Evolutionary conservation across 2,329 filamentous ascomycete species (phyloP).

Genomic region (Hypoxylon sp.): DNA sequence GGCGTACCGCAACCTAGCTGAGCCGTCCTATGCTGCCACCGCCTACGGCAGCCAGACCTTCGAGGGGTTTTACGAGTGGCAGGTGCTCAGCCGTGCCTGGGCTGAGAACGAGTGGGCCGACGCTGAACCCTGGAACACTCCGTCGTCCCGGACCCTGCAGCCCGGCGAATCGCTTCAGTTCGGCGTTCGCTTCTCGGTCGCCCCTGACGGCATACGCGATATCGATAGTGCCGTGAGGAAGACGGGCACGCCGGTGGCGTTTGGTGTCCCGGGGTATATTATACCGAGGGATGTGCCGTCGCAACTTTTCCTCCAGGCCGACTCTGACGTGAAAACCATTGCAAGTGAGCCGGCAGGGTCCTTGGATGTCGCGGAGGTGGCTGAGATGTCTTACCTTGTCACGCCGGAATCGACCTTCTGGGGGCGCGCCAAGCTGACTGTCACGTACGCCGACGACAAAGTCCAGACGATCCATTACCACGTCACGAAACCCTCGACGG

Average conservation of each 20-base stretch:
- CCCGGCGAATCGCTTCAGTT: slow-evolving; percentile 56
- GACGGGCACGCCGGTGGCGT: slow-evolving; percentile 56
- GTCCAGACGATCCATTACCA: slow-evolving; percentile 65
- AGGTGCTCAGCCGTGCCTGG: slow-evolving; percentile 61
- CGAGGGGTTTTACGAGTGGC: slow-evolving; percentile 69
- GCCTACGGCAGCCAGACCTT: slow-evolving; percentile 63
- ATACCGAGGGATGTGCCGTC: slow-evolving; percentile 57
- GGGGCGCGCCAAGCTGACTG: slow-evolving; percentile 57
- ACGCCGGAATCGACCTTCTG: slow-evolving; percentile 54
- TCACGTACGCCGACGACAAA: slow-evolving; percentile 57
- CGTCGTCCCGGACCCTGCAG: slow-evolving; percentile 55
- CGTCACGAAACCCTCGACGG: slow-evolving; percentile 56
- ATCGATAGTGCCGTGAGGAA: slow-evolving; percentile 56
- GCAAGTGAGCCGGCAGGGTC: slow-evolving; percentile 49
- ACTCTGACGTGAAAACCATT: slow-evolving; percentile 51
- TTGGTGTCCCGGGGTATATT: slow-evolving; percentile 64
- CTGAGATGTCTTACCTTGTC: slow-evolving; percentile 50
- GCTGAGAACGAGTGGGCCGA: slow-evolving; percentile 63
- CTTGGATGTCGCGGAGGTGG: slow-evolving; percentile 46
- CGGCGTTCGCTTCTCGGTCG: slow-evolving; percentile 60
- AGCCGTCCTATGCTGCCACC: slow-evolving; percentile 51
- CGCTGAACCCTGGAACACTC: slow-evolving; percentile 61
- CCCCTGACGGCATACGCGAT: slow-evolving; percentile 52
- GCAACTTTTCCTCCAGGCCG: slow-evolving; percentile 54
- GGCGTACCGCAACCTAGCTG: slow-evolving; percentile 61